A percentile compares a stretch with the other conserved stretches of the same genome.
Conservation (phyloP, 345 rosid species). For the Heritiera fomes region DNA sequence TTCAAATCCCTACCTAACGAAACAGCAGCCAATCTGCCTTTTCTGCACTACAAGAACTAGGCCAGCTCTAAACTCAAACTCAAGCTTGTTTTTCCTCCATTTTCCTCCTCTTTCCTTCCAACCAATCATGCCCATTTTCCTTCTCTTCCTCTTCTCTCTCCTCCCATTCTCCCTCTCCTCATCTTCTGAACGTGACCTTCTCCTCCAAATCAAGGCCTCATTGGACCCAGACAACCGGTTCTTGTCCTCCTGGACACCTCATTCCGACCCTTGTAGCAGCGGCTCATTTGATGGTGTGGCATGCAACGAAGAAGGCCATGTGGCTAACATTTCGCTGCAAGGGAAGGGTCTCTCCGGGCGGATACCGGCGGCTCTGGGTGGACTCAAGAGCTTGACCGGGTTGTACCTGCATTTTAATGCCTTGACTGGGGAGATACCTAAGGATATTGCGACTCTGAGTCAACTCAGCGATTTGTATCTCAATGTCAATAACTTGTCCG, state of each 20-base stretch:
- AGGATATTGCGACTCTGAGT: slow-evolving; percentile 63
- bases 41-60: not conserved
- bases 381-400: slow-evolving; percentile 80
- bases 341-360: slow-evolving; percentile 83
- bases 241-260: slow-evolving; percentile 70
- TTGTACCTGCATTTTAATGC: slow-evolving; percentile 89
- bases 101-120: slow-evolving; percentile 38
- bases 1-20: slow-evolving; percentile 10
- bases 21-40: not conserved
- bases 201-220: slow-evolving; percentile 75
- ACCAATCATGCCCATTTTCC: slow-evolving; percentile 53
- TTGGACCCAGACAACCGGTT: slow-evolving; percentile 72
- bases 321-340: slow-evolving; percentile 83
- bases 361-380: slow-evolving; percentile 73
- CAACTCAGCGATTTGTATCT: slow-evolving; percentile 77
- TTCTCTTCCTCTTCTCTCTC: slow-evolving; percentile 36
- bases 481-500: slow-evolving; percentile 81
- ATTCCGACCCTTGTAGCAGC: slow-evolving; percentile 56
- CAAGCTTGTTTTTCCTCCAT: not conserved
- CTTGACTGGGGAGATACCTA: slow-evolving; percentile 70
- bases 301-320: slow-evolving; percentile 66
- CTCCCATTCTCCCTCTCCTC: slow-evolving; percentile 41
- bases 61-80: not conserved
- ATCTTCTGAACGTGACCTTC: slow-evolving; percentile 58
- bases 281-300: slow-evolving; percentile 81